Evolutionary conservation across 305 asterid genomes (phyloP).

Genomic region (Andrographis paniculata): DNA sequence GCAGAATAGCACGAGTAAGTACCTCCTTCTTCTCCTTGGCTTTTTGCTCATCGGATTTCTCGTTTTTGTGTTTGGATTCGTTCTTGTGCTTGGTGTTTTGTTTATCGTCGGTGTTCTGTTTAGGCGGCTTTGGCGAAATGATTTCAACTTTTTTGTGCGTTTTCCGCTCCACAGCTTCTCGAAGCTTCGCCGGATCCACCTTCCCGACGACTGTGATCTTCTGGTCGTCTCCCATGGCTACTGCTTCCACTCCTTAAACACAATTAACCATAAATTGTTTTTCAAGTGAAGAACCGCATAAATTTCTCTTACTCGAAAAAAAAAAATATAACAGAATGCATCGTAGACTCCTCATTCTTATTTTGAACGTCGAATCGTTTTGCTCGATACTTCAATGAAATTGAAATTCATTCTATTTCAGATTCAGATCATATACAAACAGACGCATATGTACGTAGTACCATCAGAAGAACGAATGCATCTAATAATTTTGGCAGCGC

Average conservation of each 20-base stretch:
- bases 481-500: too few species aligned
- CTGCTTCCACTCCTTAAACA: slow-evolving; percentile 73
- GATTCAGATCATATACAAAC: too few species aligned
- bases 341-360: too few species aligned
- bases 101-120: slow-evolving; percentile 18
- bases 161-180: slow-evolving; percentile 54
- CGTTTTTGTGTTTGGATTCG: not conserved
- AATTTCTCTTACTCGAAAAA: too few species aligned
- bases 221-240: slow-evolving; percentile 33
- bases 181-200: slow-evolving; percentile 62
- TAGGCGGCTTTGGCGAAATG: slow-evolving; percentile 34
- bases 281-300: too few species aligned
- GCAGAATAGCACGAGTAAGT: not conserved
- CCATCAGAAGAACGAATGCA: too few species aligned
- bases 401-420: too few species aligned
- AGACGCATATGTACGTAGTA: too few species aligned
- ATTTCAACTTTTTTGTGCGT: slow-evolving; percentile 56
- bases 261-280: too few species aligned
- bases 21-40: slow-evolving; percentile 19
- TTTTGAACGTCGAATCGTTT: too few species aligned
- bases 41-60: slow-evolving; percentile 23
- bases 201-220: slow-evolving; percentile 65
- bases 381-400: too few species aligned
- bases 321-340: too few species aligned
- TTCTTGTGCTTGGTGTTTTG: slow-evolving; percentile 11